Evolutionary conservation across 345 rosid species (phyloP), one percentile per base, ranked within the genome.

Genomic region (Ceriops zippeliana): DNA sequence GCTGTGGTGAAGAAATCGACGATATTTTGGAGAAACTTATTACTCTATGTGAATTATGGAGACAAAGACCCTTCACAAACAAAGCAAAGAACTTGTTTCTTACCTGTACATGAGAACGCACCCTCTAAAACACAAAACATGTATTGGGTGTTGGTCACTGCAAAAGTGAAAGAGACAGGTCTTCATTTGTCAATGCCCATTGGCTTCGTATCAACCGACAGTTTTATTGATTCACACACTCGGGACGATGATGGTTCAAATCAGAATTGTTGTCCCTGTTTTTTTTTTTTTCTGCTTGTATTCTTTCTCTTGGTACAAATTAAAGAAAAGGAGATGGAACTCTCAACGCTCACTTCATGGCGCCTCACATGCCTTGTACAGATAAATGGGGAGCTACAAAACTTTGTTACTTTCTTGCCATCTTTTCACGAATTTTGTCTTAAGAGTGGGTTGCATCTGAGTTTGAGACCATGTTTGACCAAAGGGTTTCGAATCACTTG

Each of bases 221-320:
- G 68, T 70, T 68, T 69, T 10, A 65, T 56, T 20, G 54, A 68
- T 16, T 58, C 61, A 52, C 57, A 66, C 17, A n/a, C 62, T 28
- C n/a, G 54, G 31, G 46, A 19, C 4, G 65, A 38, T 66, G 83
- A 74, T 70, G 65, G 49, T 71, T 79, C 85, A 74, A 73, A 82
- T 82, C 79, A 74, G 34, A 71, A 30, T 68, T 54, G 52, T 49
- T 58, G 10, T 57, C 22, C 46, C 53, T 52, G 16, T 30, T 5
- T 51, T 64, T 22, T 22, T 22, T 22, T 22, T 31, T 35, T 58
- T 61, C 72, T 70, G 49, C 63, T 42, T 68, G 24, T 56, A 38
- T 24, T 60, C 52, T 26, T 53, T 22, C 54, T 30, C 42, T 26
- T 1, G 20, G n/a, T 6, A 6, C 5, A 38, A 24, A 31, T 61